Conservation (phyloP, 1,284 basidiomycete genomes). For the Malassezia equina region DNA sequence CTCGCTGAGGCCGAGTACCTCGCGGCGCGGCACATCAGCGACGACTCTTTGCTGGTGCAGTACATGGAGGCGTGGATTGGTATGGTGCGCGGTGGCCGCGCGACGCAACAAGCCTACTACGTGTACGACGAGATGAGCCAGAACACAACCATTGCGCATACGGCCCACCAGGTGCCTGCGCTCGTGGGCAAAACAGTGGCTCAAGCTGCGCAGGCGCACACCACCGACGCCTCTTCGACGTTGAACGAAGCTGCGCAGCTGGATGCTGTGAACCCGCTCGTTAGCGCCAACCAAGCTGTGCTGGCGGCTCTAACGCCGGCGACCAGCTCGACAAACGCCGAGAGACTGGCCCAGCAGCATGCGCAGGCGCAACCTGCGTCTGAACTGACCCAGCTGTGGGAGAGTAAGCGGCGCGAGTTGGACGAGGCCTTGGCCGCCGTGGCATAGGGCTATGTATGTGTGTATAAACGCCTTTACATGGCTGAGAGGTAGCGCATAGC, state of each 20-base stretch:
- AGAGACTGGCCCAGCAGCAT: not conserved
- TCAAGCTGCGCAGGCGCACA: slow-evolving; percentile 27
- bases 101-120: slow-evolving; percentile 46
- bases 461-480: not conserved
- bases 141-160: slow-evolving; percentile 23
- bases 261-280: not conserved
- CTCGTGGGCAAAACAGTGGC: slow-evolving; percentile 40
- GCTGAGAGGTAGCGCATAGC: not conserved
- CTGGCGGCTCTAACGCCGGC: not conserved
- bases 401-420: slow-evolving; percentile 4
- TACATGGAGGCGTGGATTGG: slow-evolving; percentile 46
- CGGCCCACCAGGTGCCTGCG: slow-evolving; percentile 21
- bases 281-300: slow-evolving; percentile 5
- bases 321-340: not conserved
- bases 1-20: slow-evolving; percentile 41
- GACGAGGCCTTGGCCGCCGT: slow-evolving; percentile 9
- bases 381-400: slow-evolving; percentile 1
- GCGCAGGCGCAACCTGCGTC: not conserved
- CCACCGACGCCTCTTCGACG: slow-evolving; percentile 18
- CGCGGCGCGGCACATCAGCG: slow-evolving; percentile 38
- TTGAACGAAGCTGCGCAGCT: slow-evolving; percentile 24
- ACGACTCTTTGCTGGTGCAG: slow-evolving; percentile 43
- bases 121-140: slow-evolving; percentile 47
- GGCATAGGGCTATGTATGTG: slow-evolving; percentile 3
- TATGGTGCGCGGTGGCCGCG: slow-evolving; percentile 32